Percentiles rank a stretch among this genome's conserved stretches.
phyloP scores from a whole-genome alignment of 2,329 filamentous ascomycete species.

The Phaeoacremonium minimum region DNA sequence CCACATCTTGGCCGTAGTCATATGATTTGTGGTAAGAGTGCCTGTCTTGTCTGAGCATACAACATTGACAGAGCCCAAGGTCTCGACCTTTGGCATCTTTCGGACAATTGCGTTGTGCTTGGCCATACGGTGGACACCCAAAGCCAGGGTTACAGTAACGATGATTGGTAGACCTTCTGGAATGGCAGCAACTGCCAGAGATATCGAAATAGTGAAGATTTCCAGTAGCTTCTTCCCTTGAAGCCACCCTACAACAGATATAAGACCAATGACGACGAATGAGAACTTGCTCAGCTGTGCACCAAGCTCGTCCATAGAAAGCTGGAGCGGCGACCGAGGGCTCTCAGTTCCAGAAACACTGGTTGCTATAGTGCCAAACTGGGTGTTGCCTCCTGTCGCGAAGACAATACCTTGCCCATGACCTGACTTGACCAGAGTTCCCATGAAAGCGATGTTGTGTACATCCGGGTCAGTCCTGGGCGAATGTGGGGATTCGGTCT shows the following conservation, averaged over 20 bases:
- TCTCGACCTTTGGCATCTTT: conserved; percentile 94
- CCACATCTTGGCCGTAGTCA: conserved; percentile 97
- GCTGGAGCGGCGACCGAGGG: conserved; percentile 85
- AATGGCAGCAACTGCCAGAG: conserved; percentile 91
- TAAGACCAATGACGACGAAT: conserved; percentile 88
- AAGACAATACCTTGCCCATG: conserved; percentile 97
- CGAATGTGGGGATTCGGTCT: conserved; percentile 50
- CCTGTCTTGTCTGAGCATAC: conserved; percentile 98
- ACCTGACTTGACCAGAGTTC: conserved; percentile 89
- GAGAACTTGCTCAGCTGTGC: conserved; percentile 96
- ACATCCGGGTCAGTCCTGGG: conserved; percentile 62
- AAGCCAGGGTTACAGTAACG: conserved; percentile 90
- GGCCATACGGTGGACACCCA: conserved; percentile 96
- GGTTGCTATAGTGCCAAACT: conserved; percentile 93
- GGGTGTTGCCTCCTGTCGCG: conserved; percentile 86
- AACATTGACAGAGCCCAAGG: conserved; percentile 97
- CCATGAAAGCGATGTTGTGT: conserved; percentile 97
- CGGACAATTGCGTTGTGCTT: conserved; percentile 92
- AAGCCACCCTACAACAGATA: conserved; percentile 84
- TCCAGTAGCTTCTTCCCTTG: conserved; percentile 88
- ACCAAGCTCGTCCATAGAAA: conserved; percentile 96
- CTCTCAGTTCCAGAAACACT: conserved; percentile 94
- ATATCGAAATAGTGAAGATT: conserved; percentile 97
- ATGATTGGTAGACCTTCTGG: conserved; percentile 96
- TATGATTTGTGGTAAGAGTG: conserved; percentile 94